Conservation (phyloP, 768 basidiomycete species). For the Rhodotorula paludigena region DNA sequence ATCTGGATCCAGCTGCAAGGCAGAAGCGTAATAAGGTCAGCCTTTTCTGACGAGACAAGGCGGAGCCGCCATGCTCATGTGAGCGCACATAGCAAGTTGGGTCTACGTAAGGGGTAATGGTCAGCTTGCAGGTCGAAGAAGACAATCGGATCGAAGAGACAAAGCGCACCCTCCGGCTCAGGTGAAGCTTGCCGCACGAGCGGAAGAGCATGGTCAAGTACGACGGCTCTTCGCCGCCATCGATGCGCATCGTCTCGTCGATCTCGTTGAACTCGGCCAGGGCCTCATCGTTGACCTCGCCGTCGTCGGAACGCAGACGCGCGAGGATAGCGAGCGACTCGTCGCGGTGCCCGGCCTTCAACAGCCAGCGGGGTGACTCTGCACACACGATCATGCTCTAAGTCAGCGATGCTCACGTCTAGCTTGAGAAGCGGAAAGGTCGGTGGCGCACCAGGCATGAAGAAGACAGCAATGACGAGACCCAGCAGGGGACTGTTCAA, state of each 20-base stretch:
- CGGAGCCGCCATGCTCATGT: no score
- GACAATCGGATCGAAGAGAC: neutral
- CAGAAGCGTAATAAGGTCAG: no score
- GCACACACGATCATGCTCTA: neutral
- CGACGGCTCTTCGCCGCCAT: constrained; percentile 1
- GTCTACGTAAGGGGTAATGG: neutral
- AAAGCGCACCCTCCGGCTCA: neutral
- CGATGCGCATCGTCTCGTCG: neutral
- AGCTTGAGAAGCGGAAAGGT: neutral
- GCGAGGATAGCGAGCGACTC: neutral
- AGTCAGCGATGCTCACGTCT: neutral
- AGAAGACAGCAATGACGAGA: constrained; percentile 24
- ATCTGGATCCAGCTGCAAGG: constrained; percentile 9
- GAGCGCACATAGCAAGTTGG: neutral
- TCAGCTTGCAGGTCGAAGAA: no score
- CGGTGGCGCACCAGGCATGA: constrained; percentile 28
- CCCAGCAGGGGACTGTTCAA: constrained; percentile 24
- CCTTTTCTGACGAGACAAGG: no score
- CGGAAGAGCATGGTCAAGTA: neutral
- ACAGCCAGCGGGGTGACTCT: constrained; percentile 44
- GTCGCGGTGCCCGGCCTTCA: constrained; percentile 27
- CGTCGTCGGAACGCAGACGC: constrained; percentile 1
- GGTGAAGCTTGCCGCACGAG: constrained; percentile 2
- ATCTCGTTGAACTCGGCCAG: constrained; percentile 7
- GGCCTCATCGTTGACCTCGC: neutral